Base-by-base conservation (phyloP, 352 stramenopile genomes). In the Pythium apleroticum region DNA sequence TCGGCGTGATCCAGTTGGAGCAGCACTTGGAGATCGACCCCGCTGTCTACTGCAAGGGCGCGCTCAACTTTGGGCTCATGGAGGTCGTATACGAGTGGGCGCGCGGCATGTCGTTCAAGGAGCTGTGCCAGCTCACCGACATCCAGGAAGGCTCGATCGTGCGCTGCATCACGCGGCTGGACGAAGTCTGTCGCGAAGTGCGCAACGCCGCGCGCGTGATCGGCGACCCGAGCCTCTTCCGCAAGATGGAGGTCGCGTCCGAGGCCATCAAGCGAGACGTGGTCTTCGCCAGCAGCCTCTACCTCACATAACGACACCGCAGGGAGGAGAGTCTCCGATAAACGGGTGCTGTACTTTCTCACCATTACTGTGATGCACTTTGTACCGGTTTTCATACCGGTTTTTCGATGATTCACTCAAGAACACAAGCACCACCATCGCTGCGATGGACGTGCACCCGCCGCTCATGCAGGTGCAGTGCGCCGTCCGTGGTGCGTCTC, bases 141-240 rank as follows among this genome's bases (percentile, higher is more conserved):
- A 88, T 99, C 5, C 95, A 99, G 67, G 98, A 99, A 86, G 98
- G 98, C 39, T 98, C 90, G 2, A 99, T 99, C 70, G 94, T 99
- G 52, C 88, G 97, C 27, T 97, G 88, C 69, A 99, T 99, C 48
- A 99, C 95, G 46, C 89, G 97, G 14, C 80, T 99, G 1, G 97
- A 99, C 71, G 97, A 99, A 74, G 81, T 99, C 6, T 98, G 95
- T 74, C 83, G 97, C 54, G 97, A 99, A 86, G 95, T 99, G 19
- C 78, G 95, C 64, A 99, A 98, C 68, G 97, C 96, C 53, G 95
- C 97, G 52, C 84, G 95, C 25, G 92, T 92, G 19, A 94, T 91
- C 35, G 97, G 97, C n/a, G 97, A 99, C 66, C 95, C 96, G 15
- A 93, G 91, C 1, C 79, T 99, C 7, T 98, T 98, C 66, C 78